Base-by-base conservation (phyloP, 768 basidiomycete species). In the Mycena venus region DNA sequence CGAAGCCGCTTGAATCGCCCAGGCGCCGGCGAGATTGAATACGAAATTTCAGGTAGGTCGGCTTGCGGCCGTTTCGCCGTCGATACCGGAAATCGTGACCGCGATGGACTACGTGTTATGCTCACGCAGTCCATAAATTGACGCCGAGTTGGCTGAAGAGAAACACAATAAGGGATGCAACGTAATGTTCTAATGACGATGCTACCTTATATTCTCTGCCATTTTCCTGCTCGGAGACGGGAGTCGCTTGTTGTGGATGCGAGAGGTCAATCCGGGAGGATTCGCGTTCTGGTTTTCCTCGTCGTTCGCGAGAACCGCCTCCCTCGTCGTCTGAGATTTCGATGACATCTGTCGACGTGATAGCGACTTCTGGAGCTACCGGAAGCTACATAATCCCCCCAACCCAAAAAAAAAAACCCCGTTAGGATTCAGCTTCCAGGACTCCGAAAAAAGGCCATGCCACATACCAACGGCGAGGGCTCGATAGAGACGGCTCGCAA, bases 271-370 rank as follows among this genome's bases (percentile, higher is more conserved):
- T n/a, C n/a, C n/a, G n/a, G n/a, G n/a, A n/a, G n/a, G n/a, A n/a
- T n/a, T n/a, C n/a, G n/a, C n/a, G n/a, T n/a, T n/a, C n/a, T n/a
- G n/a, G n/a, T n/a, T n/a, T n/a, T n/a, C n/a, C n/a, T n/a, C n/a
- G n/a, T n/a, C n/a, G n/a, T n/a, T n/a, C n/a, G n/a, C n/a, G n/a
- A n/a, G n/a, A n/a, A n/a, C n/a, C n/a, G n/a, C n/a, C 40, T 2
- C 38, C 73, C 0, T 74, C 73, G n/a, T 59, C 23, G 25, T 69
- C 73, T 8, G 73, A 74, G 17, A 74, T 74, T 19, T 74, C 73
- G 36, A 74, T 70, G 2, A 70, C 4, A n/a, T n/a, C n/a, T n/a
- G 60, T 8, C n/a, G n/a, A n/a, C n/a, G 4, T 14, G 8, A 8
- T 23, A 14, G 70, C 27, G 3, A 21, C 29, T 1, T 1, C 6